Base-by-base conservation (phyloP, 768 basidiomycete genomes). In the Boletus coccyginus region DNA sequence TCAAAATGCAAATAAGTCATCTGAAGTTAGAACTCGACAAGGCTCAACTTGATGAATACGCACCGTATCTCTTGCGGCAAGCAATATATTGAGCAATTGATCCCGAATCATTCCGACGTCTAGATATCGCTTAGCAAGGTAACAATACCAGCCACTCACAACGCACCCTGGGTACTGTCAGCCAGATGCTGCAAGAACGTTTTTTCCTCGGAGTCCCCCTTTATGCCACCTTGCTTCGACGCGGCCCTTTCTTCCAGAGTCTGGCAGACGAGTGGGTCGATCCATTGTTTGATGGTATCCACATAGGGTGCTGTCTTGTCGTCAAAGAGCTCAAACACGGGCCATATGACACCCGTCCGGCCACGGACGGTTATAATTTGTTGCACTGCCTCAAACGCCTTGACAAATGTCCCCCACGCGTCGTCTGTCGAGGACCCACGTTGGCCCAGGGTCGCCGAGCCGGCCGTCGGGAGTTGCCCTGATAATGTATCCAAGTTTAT, bases 1-100 rank as follows among this genome's bases (percentile, higher is more conserved):
- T 17, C 36, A 53, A 47, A 40, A 33, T 5, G 38, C 35, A 13
- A 11, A 7, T 0, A 47, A 16, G 33, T 50, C 42, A 47, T 57
- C 10, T 27, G 27, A 27, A 27, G 27, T 27, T 5, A 36, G 50
- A 21, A 54, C 16, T 12, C 27, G 31, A 32, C 38, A 42, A n/a
- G 12, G 21, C 8, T 14, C 41, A 43, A 33, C 1, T 51, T 32
- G 32, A 24, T 43, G 52, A 40, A 44, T 19, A 75, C 81, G 46
- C 42, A 87, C 88, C 36, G 91, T 92, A 71, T 94, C 91, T 52
- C 91, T 73, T 24, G 88, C 81, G 7, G 91, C 91, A 12, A 92
- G 74, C 3, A 94, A 74, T 68, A 92, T 83, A 64, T 83, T 92
- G 46, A 92, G 76, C 13, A 92, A 70, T 59, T 93, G 87, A 71